Conservation (phyloP, 768 basidiomycete genomes). For the Pisolithus tinctorius region DNA sequence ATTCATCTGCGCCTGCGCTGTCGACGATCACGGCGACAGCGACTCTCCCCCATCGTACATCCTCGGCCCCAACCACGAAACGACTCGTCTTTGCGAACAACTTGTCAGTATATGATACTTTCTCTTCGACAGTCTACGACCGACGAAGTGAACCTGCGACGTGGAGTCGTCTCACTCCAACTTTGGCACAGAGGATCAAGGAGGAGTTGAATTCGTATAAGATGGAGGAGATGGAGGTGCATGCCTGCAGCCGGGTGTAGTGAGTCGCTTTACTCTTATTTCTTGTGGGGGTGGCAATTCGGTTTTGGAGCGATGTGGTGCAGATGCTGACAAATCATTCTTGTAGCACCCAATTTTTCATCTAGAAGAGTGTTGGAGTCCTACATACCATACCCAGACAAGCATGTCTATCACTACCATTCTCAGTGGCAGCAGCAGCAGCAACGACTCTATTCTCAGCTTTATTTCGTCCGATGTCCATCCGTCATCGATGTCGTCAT, state of each 20-base stretch:
- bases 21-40: constrained; percentile 47
- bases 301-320: not conserved
- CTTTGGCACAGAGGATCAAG: constrained; percentile 94
- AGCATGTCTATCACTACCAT: too few species aligned
- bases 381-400: too few species aligned
- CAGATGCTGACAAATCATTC: not conserved
- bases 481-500: too few species aligned
- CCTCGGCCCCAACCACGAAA: constrained; percentile 62
- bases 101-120: constrained; percentile 95
- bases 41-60: constrained; percentile 65
- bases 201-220: constrained; percentile 98
- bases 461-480: too few species aligned
- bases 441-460: too few species aligned
- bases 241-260: constrained; percentile 88
- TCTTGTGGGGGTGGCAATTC: constrained; percentile 1
- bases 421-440: too few species aligned
- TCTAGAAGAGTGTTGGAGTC: constrained; percentile 40
- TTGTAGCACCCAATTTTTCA: constrained; percentile 80
- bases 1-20: constrained; percentile 83
- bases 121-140: constrained; percentile 86
- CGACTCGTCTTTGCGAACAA: constrained; percentile 85
- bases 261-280: constrained; percentile 35
- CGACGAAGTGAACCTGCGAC: constrained; percentile 93
- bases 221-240: constrained; percentile 99
- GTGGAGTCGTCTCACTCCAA: constrained; percentile 92